A percentile compares a stretch with the other conserved stretches of the same genome.
phyloP scores from a whole-genome alignment of 2,329 filamentous ascomycete genomes.

The Fonsecaea pedrosoi region DNA sequence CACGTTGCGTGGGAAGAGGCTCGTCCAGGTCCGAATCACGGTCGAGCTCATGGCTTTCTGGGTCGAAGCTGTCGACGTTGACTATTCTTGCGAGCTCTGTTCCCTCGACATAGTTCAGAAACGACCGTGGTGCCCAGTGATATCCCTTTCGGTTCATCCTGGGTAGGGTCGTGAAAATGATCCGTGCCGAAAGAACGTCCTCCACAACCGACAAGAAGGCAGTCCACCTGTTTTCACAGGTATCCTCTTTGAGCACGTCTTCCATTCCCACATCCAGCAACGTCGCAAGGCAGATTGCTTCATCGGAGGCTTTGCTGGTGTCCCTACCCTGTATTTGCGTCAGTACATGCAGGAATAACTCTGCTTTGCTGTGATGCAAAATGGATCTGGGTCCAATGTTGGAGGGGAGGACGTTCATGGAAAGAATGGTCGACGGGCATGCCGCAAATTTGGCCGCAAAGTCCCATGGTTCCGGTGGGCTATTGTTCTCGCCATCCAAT shows the following conservation, averaged over 20 bases:
- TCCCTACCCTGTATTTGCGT: neutral
- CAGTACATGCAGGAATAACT: neutral
- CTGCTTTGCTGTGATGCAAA: neutral
- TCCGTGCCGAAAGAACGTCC: neutral
- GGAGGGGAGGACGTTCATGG: neutral
- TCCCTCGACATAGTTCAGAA: neutral
- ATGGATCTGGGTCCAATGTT: neutral
- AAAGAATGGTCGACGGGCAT: neutral
- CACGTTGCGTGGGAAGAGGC: neutral
- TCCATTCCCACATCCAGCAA: neutral
- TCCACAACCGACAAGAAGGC: neutral
- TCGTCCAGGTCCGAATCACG: neutral
- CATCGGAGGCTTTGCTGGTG: constrained; percentile 2
- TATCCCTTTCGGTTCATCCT: neutral
- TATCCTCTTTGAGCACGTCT: neutral
- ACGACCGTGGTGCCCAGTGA: neutral
- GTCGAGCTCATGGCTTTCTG: neutral
- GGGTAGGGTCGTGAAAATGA: neutral
- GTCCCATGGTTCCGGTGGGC: neutral
- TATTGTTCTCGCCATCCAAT: neutral
- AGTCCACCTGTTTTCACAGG: neutral
- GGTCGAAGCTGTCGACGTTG: neutral
- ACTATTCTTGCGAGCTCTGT: neutral
- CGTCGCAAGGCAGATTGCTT: neutral
- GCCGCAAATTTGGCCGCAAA: constrained; percentile 2